A percentile compares a stretch with the other conserved stretches of the same genome.
These are phyloP conservation scores for Xylaria sp. DNA, from an alignment of 2,329 filamentous ascomycete genomes.

Conservation along the genomic window DNA sequence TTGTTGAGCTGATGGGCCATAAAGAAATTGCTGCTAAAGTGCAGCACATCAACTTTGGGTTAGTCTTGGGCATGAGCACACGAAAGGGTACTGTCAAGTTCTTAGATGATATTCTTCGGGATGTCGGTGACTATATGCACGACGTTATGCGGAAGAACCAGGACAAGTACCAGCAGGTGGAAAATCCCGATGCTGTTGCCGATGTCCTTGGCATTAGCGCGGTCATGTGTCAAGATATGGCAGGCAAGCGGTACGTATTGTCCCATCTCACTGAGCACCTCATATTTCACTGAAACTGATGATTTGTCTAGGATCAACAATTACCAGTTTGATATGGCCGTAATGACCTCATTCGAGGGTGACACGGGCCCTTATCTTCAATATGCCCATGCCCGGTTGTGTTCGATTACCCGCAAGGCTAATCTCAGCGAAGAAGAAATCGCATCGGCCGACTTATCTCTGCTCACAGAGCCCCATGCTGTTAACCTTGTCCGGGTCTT, in stretches of 20 bases:
- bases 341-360: slow-evolving; percentile 79
- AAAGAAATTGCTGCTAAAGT: slow-evolving; percentile 74
- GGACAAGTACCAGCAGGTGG: slow-evolving; percentile 89
- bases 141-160: slow-evolving; percentile 94
- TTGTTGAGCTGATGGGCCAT: slow-evolving; percentile 76
- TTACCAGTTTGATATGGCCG: slow-evolving; percentile 75
- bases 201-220: slow-evolving; percentile 92
- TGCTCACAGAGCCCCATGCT: slow-evolving; percentile 69
- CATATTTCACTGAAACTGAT: slow-evolving; percentile 17
- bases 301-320: slow-evolving; percentile 54
- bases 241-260: slow-evolving; percentile 80
- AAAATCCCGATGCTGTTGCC: slow-evolving; percentile 81
- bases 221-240: slow-evolving; percentile 99
- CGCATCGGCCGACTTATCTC: slow-evolving; percentile 64
- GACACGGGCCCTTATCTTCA: slow-evolving; percentile 80
- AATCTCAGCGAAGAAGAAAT: slow-evolving; percentile 54
- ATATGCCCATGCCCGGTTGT: slow-evolving; percentile 74
- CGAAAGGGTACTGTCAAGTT: slow-evolving; percentile 74
- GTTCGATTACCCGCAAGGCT: slow-evolving; percentile 55
- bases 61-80: slow-evolving; percentile 77
- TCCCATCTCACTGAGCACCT: slow-evolving; percentile 41
- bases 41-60: slow-evolving; percentile 80
- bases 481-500: slow-evolving; percentile 75
- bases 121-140: slow-evolving; percentile 95
- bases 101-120: slow-evolving; percentile 74